phyloP scores from a whole-genome alignment of 768 basidiomycete species.

The Naganishia vishniacii region DNA sequence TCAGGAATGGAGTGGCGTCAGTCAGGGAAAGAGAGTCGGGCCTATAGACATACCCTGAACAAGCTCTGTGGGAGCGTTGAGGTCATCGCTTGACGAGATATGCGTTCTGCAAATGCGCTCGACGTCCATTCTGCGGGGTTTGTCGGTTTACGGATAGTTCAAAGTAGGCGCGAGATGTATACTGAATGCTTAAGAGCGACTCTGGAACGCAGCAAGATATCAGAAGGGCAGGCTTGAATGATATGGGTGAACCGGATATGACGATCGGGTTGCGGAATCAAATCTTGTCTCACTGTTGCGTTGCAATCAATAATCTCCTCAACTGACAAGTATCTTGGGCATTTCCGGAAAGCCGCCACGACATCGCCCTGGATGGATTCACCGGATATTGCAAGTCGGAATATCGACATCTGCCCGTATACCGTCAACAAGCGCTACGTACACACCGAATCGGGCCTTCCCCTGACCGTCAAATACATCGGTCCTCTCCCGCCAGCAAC shows the following conservation, averaged over 20 bases:
- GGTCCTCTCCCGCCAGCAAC: constrained; percentile 32
- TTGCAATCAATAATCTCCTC: neutral
- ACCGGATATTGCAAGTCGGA: too few relatives aligned
- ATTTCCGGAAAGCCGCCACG: too few relatives aligned
- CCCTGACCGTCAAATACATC: constrained; percentile 38
- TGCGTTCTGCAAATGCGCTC: constrained; percentile 43
- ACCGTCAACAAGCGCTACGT: constrained; percentile 35
- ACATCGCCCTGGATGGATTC: too few relatives aligned
- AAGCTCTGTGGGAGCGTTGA: constrained; percentile 41
- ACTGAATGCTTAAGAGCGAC: too few relatives aligned
- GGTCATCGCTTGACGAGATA: constrained; percentile 39
- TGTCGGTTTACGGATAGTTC: neutral
- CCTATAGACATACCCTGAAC: constrained; percentile 35
- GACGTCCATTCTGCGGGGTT: constrained; percentile 38
- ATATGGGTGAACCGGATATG: too few relatives aligned
- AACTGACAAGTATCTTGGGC: neutral
- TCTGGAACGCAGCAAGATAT: too few relatives aligned
- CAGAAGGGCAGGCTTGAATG: too few relatives aligned
- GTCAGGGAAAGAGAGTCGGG: neutral
- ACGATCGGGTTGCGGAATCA: constrained; percentile 15
- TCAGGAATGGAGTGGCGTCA: neutral
- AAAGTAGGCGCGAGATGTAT: too few relatives aligned
- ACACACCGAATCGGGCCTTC: constrained; percentile 31
- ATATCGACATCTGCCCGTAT: neutral
- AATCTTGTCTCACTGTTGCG: neutral